Evolutionary conservation across 257 asterid species (phyloP).

Genomic region (Mitragyna speciosa): DNA sequence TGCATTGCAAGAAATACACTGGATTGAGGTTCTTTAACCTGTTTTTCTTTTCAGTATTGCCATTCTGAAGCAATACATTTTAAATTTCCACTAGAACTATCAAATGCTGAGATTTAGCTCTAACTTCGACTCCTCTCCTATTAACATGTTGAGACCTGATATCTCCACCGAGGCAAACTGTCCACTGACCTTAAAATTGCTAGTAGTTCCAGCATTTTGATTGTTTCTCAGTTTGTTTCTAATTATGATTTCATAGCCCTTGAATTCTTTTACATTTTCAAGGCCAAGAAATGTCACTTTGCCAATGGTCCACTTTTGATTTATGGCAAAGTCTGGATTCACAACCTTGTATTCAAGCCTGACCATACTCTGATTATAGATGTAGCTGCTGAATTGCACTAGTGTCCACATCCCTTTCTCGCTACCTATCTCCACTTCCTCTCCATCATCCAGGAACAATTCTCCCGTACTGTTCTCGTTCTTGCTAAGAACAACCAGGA

Average conservation of each 20-base stretch:
- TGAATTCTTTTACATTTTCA: slow-evolving; percentile 13
- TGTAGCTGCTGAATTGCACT: slow-evolving; percentile 29
- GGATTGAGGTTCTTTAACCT: too few relatives aligned
- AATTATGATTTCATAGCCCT: slow-evolving; percentile 21
- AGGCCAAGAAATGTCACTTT: slow-evolving; percentile 40
- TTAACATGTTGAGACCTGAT: slow-evolving; percentile 25
- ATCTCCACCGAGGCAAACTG: slow-evolving; percentile 26
- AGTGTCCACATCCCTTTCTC: slow-evolving; percentile 36
- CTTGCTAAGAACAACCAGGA: slow-evolving; percentile 38
- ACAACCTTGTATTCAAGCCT: background rate
- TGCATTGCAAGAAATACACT: too few relatives aligned
- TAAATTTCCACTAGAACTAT: background rate
- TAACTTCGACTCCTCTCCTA: slow-evolving; percentile 38
- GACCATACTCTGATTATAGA: slow-evolving; percentile 11
- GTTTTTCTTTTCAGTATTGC: too few relatives aligned
- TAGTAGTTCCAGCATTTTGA: slow-evolving; percentile 8
- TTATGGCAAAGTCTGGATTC: slow-evolving; percentile 31
- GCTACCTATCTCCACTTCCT: slow-evolving; percentile 37
- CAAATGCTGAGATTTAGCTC: slow-evolving; percentile 21
- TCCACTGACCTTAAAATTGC: slow-evolving; percentile 13
- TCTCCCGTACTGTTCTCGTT: slow-evolving; percentile 36
- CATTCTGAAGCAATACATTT: too few relatives aligned
- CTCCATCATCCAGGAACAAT: slow-evolving; percentile 45
- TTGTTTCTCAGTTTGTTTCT: slow-evolving; percentile 15
- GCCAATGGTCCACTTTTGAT: slow-evolving; percentile 30